phyloP scores from a whole-genome alignment of 2,329 filamentous ascomycete species.

The Tolypocladium album region DNA sequence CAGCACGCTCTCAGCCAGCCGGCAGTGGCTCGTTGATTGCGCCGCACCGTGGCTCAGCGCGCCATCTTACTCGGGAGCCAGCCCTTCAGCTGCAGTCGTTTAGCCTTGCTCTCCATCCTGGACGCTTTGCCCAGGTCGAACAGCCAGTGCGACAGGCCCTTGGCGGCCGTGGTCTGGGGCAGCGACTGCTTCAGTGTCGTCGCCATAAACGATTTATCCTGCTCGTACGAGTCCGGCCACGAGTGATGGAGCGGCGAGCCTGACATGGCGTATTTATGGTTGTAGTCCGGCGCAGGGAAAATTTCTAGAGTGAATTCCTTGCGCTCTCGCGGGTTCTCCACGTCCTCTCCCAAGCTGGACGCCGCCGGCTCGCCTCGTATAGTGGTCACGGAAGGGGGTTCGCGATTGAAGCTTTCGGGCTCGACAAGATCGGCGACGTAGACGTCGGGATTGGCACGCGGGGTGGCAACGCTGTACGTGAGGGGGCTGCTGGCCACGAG shows the following conservation, averaged over 20 bases:
- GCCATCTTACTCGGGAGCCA: slow-evolving; percentile 14
- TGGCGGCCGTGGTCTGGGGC: slow-evolving; percentile 24
- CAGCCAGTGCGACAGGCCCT: slow-evolving; percentile 33
- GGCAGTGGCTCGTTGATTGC: neutral
- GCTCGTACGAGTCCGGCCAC: slow-evolving; percentile 27
- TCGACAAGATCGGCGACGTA: slow-evolving; percentile 21
- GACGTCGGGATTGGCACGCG: slow-evolving; percentile 14
- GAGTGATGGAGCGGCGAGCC: slow-evolving; percentile 25
- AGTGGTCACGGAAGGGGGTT: neutral
- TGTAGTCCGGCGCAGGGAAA: slow-evolving; percentile 25
- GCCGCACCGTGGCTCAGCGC: neutral
- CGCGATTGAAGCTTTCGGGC: slow-evolving; percentile 4
- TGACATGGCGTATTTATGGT: slow-evolving; percentile 25
- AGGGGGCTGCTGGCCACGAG: slow-evolving; percentile 37
- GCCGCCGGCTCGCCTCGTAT: neutral
- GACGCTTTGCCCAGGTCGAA: slow-evolving; percentile 10
- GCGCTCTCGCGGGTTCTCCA: slow-evolving; percentile 3
- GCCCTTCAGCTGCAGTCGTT: slow-evolving; percentile 9
- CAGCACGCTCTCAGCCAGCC: neutral
- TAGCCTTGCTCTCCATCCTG: slow-evolving; percentile 4
- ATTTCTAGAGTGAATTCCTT: slow-evolving; percentile 32
- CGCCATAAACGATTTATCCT: slow-evolving; percentile 22
- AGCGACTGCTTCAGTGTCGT: slow-evolving; percentile 26
- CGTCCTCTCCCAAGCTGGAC: neutral
- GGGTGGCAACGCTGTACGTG: slow-evolving; percentile 28